Conservation (phyloP, 345 rosid species). For the Eucalyptus globulus region DNA sequence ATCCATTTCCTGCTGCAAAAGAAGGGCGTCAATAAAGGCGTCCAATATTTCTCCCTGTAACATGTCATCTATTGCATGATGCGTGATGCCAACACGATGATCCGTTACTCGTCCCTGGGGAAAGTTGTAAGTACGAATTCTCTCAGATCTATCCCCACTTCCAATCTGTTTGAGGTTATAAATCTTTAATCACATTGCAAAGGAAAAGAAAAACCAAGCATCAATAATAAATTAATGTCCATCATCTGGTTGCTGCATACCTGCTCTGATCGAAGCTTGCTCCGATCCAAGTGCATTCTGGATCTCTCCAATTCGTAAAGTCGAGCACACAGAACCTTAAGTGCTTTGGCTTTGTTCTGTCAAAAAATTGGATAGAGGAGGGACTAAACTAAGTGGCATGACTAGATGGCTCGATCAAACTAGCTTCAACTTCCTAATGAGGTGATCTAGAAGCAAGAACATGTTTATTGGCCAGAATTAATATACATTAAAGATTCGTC, state of each 20-base stretch:
- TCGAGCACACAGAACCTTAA: conserved; percentile 82
- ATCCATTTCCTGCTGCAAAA: conserved; percentile 91
- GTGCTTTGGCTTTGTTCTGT: conserved; percentile 91
- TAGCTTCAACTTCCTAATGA: background rate
- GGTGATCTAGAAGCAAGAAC: background rate
- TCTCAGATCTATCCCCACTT: conserved; percentile 86
- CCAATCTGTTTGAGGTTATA: conserved; percentile 52
- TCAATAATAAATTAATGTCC: background rate
- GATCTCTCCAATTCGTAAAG: conserved; percentile 89
- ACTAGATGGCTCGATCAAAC: background rate
- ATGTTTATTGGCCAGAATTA: background rate
- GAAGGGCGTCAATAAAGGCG: conserved; percentile 74
- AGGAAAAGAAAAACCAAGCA: background rate
- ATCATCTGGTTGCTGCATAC: conserved; percentile 8
- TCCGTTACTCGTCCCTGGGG: conserved; percentile 91
- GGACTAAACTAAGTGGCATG: background rate
- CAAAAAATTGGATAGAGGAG: background rate
- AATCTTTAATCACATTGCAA: background rate
- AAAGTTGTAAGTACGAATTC: conserved; percentile 87
- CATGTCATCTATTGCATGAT: conserved; percentile 64
- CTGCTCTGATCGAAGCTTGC: conserved; percentile 86
- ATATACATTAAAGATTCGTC: background rate
- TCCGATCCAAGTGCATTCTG: conserved; percentile 53
- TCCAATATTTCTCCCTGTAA: conserved; percentile 83
- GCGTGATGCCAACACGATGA: conserved; percentile 83